phyloP scores from a whole-genome alignment of 2,329 filamentous ascomycete genomes.

The Zarea fungicola region DNA sequence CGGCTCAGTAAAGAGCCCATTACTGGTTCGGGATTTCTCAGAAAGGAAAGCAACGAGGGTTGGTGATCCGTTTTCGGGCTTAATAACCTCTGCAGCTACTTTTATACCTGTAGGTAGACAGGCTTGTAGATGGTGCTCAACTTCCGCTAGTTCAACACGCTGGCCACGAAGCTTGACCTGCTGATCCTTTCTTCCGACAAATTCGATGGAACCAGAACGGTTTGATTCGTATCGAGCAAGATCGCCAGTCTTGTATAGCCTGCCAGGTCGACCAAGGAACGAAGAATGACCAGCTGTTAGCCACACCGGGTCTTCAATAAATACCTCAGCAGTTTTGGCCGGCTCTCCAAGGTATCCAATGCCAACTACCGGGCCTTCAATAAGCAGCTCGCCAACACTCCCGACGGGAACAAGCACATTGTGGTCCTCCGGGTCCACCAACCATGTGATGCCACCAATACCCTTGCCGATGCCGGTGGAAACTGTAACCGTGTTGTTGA shows the following conservation, averaged over 20 bases:
- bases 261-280: slow-evolving; percentile 33
- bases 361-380: slow-evolving; percentile 57
- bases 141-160: slow-evolving; percentile 55
- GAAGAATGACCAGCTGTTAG: slow-evolving; percentile 34
- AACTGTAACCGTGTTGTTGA: slow-evolving; percentile 38
- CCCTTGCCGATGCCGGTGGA: slow-evolving; percentile 44
- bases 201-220: slow-evolving; percentile 49
- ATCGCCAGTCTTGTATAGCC: slow-evolving; percentile 57
- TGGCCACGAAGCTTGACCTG: slow-evolving; percentile 64
- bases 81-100: slow-evolving; percentile 45
- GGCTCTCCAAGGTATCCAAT: slow-evolving; percentile 56
- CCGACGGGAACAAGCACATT: slow-evolving; percentile 43
- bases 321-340: slow-evolving; percentile 51
- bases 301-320: slow-evolving; percentile 53
- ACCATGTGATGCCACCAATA: slow-evolving; percentile 44
- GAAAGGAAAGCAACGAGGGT: slow-evolving; percentile 42
- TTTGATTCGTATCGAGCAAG: slow-evolving; percentile 50
- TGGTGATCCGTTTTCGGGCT: slow-evolving; percentile 37
- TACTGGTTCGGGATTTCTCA: slow-evolving; percentile 19
- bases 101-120: slow-evolving; percentile 37
- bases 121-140: slow-evolving; percentile 44
- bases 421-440: slow-evolving; percentile 44
- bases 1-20: slow-evolving; percentile 23
- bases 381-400: slow-evolving; percentile 46
- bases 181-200: slow-evolving; percentile 60